A percentile compares a stretch with the other conserved stretches of the same genome.
Conservation (phyloP, 73 alveolate genomes). For the Paramecium octaurelia region DNA sequence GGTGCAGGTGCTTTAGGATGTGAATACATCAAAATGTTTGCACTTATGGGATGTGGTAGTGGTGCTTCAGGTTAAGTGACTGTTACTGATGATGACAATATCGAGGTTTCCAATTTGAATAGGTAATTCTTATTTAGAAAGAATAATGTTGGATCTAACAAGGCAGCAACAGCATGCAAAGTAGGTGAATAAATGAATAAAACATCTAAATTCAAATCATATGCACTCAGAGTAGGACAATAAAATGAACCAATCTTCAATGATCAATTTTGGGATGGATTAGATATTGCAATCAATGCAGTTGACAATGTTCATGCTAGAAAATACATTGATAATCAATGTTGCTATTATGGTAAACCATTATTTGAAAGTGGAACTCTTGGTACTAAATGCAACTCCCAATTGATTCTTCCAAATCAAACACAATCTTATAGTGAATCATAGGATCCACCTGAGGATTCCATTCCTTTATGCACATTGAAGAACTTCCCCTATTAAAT, state of each 20-base stretch:
- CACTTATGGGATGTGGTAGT: conserved; percentile 97
- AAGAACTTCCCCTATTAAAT: conserved; percentile 99
- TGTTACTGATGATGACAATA: conserved; percentile 98
- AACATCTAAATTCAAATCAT: conserved; percentile 74
- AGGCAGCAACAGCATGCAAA: conserved; percentile 89
- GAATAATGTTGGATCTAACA: conserved; percentile 88
- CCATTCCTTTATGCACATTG: conserved; percentile 98
- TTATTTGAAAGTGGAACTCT: conserved; percentile 97
- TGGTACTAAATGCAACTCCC: conserved; percentile 93
- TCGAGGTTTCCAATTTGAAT: conserved; percentile 96
- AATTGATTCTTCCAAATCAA: conserved; percentile 85
- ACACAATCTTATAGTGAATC: conserved; percentile 94
- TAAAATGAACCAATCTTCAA: conserved; percentile 95
- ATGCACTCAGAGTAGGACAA: conserved; percentile 87
- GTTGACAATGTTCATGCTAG: conserved; percentile 99
- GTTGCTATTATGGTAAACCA: conserved; percentile 97
- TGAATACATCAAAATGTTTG: conserved; percentile 94
- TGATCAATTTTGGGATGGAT: conserved; percentile 97
- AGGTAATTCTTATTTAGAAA: conserved; percentile 97
- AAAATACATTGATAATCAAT: conserved; percentile 93
- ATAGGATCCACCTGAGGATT: conserved; percentile 97
- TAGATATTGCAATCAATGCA: conserved; percentile 94
- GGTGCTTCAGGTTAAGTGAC: conserved; percentile 82
- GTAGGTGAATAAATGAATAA: conserved; percentile 85
- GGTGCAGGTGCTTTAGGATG: conserved; percentile 99